Evolutionary conservation across 2,329 filamentous ascomycete species (phyloP), one percentile per base, ranked within the genome.

Genomic region (Cryphonectria radicalis): DNA sequence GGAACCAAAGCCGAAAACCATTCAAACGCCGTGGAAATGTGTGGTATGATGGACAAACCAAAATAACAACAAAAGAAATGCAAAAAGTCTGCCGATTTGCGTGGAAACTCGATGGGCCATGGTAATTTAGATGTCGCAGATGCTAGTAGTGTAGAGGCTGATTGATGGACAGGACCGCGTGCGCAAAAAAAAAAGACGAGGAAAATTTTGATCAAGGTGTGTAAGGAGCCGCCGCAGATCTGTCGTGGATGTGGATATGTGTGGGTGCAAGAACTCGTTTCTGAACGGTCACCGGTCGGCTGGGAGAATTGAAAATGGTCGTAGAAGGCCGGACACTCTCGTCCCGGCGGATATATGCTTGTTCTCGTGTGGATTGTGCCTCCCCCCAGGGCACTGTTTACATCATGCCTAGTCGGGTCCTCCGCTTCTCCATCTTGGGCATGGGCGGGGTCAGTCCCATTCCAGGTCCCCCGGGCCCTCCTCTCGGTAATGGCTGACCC

Each of bases 401-500:
- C 82, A 89, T 87, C 84, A 88, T 88, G 71, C 88, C 87, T 67
- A 90, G 77, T 73, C 88, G 83, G 72, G 88, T 90, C 83, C 87
- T 89, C 74, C 88, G 84, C 82, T 89, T 90, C 81, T 89, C 88
- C 87, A 90, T 88, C 74, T 81, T 82, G 66, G 86, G 84, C 76
- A 82, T 82, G 13, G 80, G 71, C 74, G 80, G 74, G 76, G 70
- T 77, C 46, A 79, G 76, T 28, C 69, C 70, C 66, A 69, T 70
- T 76, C 80, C 69, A 79, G 80, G 6, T 80, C 82, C 28, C 83
- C 80, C 69, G 79, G 80, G 6, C 81, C 82, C 28, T 83, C 82
- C 28, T 83, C 79, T 71, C 59, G 78, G 76, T 76, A 75, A 35
- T 35, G 73, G 66, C 70, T 69, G 72, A 53, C 72, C 72, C 60